Evolutionary conservation across 2,329 filamentous ascomycete genomes (phyloP).

Genomic region (Fusarium lateritium): DNA sequence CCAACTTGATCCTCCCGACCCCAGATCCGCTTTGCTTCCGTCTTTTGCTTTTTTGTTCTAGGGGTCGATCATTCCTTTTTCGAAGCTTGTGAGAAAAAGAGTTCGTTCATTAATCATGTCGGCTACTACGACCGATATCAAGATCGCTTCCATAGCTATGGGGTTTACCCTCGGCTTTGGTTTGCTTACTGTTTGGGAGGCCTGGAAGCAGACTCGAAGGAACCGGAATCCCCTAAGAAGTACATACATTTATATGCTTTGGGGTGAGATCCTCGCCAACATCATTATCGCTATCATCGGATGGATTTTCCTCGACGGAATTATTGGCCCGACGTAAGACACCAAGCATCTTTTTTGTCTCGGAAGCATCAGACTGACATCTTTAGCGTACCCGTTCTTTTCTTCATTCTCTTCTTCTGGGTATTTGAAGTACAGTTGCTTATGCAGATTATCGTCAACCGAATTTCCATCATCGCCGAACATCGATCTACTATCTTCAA

Average conservation of each 20-base stretch:
- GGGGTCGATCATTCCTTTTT: not conserved
- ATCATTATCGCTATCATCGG: conserved; percentile 56
- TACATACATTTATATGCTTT: conserved; percentile 62
- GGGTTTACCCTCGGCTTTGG: conserved; percentile 60
- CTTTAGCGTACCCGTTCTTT: conserved; percentile 51
- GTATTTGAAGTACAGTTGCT: conserved; percentile 64
- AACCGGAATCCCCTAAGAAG: conserved; percentile 54
- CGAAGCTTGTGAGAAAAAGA: not conserved
- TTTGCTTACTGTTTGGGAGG: conserved; percentile 58
- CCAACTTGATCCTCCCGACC: conserved; percentile 3
- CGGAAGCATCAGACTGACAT: not conserved
- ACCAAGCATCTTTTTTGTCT: not conserved
- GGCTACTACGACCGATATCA: conserved; percentile 42
- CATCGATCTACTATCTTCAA: conserved; percentile 54
- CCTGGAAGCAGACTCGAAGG: conserved; percentile 58
- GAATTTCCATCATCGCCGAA: conserved; percentile 64
- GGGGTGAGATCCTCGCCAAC: conserved; percentile 60
- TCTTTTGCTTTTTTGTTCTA: not conserved
- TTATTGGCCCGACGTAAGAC: conserved; percentile 52
- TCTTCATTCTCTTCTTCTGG: conserved; percentile 59
- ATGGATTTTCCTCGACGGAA: conserved; percentile 57
- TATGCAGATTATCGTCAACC: conserved; percentile 70
- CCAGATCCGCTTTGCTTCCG: not conserved
- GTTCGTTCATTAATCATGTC: conserved; percentile 5
- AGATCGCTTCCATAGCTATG: conserved; percentile 51